phyloP scores from a whole-genome alignment of 2,329 filamentous ascomycete species.

The Ascocoryne sarcoides region DNA sequence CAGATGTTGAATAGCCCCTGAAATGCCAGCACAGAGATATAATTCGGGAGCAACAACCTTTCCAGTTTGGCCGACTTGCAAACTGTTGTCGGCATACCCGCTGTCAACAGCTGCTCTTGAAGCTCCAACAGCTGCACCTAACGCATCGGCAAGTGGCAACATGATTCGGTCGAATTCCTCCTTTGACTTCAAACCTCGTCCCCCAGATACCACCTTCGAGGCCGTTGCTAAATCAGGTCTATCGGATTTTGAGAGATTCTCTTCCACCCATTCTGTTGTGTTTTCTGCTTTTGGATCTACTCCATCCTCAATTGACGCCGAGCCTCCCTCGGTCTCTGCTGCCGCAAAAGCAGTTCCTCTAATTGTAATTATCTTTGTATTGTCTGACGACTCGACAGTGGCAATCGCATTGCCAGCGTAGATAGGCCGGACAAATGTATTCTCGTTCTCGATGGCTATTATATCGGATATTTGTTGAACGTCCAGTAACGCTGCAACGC shows the following conservation, averaged over 20 bases:
- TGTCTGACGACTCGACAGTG: constrained; percentile 83
- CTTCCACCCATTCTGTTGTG: constrained; percentile 81
- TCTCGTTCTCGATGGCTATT: constrained; percentile 75
- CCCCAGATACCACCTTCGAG: constrained; percentile 81
- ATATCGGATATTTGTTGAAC: constrained; percentile 92
- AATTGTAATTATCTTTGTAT: constrained; percentile 82
- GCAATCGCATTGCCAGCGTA: constrained; percentile 97
- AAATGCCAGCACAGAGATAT: constrained; percentile 93
- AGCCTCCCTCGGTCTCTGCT: constrained; percentile 59
- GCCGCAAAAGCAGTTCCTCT: constrained; percentile 86
- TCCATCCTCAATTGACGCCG: constrained; percentile 70
- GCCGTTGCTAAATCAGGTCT: constrained; percentile 91
- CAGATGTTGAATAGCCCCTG: constrained; percentile 93
- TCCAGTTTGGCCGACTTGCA: constrained; percentile 96
- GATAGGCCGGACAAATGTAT: constrained; percentile 92
- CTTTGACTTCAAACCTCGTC: constrained; percentile 92
- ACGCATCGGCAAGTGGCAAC: constrained; percentile 79
- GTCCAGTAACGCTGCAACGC: constrained; percentile 85
- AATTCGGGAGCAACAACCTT: constrained; percentile 97
- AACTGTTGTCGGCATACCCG: constrained; percentile 94
- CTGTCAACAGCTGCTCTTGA: constrained; percentile 93
- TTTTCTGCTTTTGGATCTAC: constrained; percentile 70
- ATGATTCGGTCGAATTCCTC: constrained; percentile 94
- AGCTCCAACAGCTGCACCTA: constrained; percentile 93
- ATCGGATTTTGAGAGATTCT: constrained; percentile 87